These are phyloP conservation scores for Mucor sp. DNA, from an alignment of 371 early-diverging fungal species.

Conservation along the genomic window DNA sequence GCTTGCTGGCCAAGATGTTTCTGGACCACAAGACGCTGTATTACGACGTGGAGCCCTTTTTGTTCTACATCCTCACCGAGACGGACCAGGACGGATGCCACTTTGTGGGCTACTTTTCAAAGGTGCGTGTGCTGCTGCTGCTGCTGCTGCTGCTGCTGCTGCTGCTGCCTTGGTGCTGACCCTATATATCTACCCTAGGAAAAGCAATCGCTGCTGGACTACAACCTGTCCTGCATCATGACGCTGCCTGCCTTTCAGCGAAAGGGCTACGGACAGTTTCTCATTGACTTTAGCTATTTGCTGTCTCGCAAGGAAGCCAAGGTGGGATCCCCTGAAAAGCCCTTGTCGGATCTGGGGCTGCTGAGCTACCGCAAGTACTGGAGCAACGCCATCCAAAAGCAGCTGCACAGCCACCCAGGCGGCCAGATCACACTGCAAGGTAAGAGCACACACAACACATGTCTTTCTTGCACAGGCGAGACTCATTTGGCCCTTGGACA, in stretches of 20 bases:
- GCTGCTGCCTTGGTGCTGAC: too few relatives aligned
- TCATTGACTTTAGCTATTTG: conserved; percentile 98
- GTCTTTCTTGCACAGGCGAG: too few relatives aligned
- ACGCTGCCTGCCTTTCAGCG: conserved; percentile 96
- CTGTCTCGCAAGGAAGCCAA: conserved; percentile 87
- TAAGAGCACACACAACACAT: too few relatives aligned
- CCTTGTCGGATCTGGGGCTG: conserved; percentile 97
- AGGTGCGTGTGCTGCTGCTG: too few relatives aligned
- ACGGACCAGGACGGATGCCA: conserved; percentile 82
- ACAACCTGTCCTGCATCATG: conserved; percentile 99
- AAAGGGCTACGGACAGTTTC: conserved; percentile 96
- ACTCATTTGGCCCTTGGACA: not conserved
- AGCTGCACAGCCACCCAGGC: conserved; percentile 16
- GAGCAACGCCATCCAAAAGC: conserved; percentile 43
- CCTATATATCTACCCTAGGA: too few relatives aligned
- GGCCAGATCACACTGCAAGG: conserved; percentile 24
- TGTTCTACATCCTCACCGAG: conserved; percentile 96
- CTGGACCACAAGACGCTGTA: conserved; percentile 99
- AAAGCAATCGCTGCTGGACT: conserved; percentile 87
- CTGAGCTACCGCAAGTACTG: conserved; percentile 92
- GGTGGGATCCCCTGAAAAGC: conserved; percentile 97
- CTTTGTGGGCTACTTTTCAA: conserved; percentile 99
- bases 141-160: too few relatives aligned
- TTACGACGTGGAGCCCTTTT: conserved; percentile 99
- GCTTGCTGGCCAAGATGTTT: conserved; percentile 97